Evolutionary conservation across 202 grass and related monocot genomes (phyloP).

Genomic region (Bolboschoenoplectus hybrid): DNA sequence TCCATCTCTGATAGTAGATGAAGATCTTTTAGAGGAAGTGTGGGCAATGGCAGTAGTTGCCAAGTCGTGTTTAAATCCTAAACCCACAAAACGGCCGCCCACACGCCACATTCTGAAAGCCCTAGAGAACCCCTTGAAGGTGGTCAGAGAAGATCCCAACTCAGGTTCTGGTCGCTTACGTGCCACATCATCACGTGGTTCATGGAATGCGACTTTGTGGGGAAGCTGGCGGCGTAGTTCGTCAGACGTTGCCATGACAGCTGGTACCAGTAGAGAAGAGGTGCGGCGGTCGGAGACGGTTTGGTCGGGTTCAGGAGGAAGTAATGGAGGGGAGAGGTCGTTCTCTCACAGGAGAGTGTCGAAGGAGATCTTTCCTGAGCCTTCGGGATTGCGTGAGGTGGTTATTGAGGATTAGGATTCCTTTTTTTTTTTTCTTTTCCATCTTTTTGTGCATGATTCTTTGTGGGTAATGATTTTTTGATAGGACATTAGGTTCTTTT

Average conservation of each 20-base stretch:
- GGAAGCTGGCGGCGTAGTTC: conserved; percentile 91
- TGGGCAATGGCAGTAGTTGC: conserved; percentile 98
- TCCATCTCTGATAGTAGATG: conserved; percentile 83
- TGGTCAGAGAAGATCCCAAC: conserved; percentile 83
- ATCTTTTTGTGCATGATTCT: conserved; percentile 37
- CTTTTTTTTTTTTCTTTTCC: conserved; percentile 31
- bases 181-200: conserved; percentile 88
- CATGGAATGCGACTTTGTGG: conserved; percentile 89
- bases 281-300: conserved; percentile 70
- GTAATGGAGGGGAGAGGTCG: conserved; percentile 79
- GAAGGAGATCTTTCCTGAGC: conserved; percentile 87
- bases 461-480: conserved; percentile 37
- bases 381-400: conserved; percentile 65
- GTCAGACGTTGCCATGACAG: conserved; percentile 54
- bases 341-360: conserved; percentile 76
- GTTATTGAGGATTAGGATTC: conserved; percentile 56
- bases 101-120: conserved; percentile 90
- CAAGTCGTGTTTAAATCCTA: conserved; percentile 95
- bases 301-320: conserved; percentile 66
- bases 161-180: conserved; percentile 72
- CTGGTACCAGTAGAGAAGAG: conserved; percentile 62
- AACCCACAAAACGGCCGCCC: conserved; percentile 68
- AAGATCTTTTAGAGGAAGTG: conserved; percentile 97
- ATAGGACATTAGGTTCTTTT: conserved; percentile 35
- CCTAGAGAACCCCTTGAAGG: conserved; percentile 91